Evolutionary conservation across 441 rosid species (phyloP), one percentile per base, ranked within the genome.

Genomic region (California macrophylla): DNA sequence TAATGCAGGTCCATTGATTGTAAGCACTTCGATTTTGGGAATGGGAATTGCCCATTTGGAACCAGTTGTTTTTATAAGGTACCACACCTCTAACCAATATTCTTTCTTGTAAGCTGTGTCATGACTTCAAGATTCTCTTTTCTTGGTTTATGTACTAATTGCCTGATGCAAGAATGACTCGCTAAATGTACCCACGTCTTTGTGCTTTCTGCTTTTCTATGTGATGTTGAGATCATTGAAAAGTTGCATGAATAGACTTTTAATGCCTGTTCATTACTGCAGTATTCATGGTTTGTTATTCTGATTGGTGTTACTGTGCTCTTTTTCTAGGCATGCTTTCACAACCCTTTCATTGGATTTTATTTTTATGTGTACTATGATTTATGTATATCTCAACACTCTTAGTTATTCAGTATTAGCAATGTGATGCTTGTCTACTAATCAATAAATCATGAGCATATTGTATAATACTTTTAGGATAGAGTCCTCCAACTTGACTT

Each of bases 51-150:
- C 73, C 99, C 92, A 20, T 94, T 94, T 74, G 98, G 99, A 66
- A 84, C 91, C 45, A 94, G 99, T 80, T 92, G 98, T 79, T 94
- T 94, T 74, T 94, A 94, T 85, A 94, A 89, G 97, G 98, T 58
- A 58, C 10, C 12, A 23, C 63, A 58, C 9, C 18, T 24, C 12
- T n/a, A 58, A 25, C 63, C 29, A 12, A 58, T 12, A 58, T 24
- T 58, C 63, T 58, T 12, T 24, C 20, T 15, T 45, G 29, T 56
- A 9, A 2, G 28, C 4, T 58, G 9, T 23, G 5, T 24, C 23
- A 58, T 23, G 24, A 58, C 30, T 23, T 25, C 6, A 58, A 58
- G 29, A 10, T 58, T 58, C 63, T 6, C 12, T 23, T 58, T 12
- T 9, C 29, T 24, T 24, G 16, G 62, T 25, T 24, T 58, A 58